phyloP scores from a whole-genome alignment of 345 rosid species.

The Eucalyptus microcorys region DNA sequence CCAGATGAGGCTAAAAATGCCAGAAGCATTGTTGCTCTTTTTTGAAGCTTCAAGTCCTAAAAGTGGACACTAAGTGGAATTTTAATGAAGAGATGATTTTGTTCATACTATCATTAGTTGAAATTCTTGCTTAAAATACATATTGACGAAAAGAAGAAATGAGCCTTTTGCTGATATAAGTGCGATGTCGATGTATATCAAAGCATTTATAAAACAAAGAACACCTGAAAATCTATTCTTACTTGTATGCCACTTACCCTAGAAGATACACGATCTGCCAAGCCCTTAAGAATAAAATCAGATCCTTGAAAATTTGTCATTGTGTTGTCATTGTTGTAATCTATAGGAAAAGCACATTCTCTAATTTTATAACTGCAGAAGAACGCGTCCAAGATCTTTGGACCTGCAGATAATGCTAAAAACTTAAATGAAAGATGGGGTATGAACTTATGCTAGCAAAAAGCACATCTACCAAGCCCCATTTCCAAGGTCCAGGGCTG shows the following conservation, averaged over 20 bases:
- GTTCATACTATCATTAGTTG: not conserved
- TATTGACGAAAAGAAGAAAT: not conserved
- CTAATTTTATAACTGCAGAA: slow-evolving; percentile 24
- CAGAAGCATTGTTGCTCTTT: slow-evolving; percentile 39
- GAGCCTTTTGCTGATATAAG: not conserved
- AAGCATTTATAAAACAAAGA: not conserved
- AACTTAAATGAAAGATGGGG: not conserved
- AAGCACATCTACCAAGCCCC: not conserved
- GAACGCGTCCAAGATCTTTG: slow-evolving; percentile 36
- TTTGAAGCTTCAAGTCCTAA: slow-evolving; percentile 71
- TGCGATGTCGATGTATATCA: not conserved
- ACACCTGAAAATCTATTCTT: not conserved
- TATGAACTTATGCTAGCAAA: not conserved
- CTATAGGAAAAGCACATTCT: slow-evolving; percentile 13
- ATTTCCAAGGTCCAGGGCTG: not conserved
- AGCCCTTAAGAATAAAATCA: slow-evolving; percentile 38
- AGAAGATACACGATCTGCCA: slow-evolving; percentile 60
- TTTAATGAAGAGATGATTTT: not conserved
- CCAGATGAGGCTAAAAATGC: slow-evolving; percentile 72
- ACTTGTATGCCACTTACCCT: slow-evolving; percentile 30
- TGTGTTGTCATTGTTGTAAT: not conserved
- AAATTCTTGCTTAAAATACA: not conserved
- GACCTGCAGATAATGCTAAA: slow-evolving; percentile 34
- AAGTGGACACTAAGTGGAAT: not conserved
- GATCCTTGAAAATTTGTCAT: slow-evolving; percentile 7